A percentile compares a stretch with the other conserved stretches of the same genome.
Evolutionary conservation across 805 yeast genomes (phyloP).

Genomic region (Suhomyces faveliae): DNA sequence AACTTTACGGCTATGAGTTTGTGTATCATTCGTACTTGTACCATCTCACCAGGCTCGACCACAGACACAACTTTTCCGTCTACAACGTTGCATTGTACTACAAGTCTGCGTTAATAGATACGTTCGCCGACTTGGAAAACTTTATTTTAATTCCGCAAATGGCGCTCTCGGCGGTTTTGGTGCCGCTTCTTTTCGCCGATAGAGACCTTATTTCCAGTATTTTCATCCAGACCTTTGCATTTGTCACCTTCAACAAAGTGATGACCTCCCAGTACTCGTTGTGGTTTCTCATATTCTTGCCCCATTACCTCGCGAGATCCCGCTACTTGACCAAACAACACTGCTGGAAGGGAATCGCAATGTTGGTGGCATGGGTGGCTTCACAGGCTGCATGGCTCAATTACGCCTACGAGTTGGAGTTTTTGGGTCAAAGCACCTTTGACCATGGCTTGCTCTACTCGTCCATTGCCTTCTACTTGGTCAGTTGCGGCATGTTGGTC

Average conservation of each 20-base stretch:
- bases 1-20: conserved; percentile 70
- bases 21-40: conserved; percentile 76
- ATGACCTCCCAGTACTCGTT: conserved; percentile 93
- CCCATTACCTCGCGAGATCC: conserved; percentile 60
- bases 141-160: conserved; percentile 86
- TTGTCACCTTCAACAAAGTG: conserved; percentile 52
- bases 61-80: conserved; percentile 90
- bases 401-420: conserved; percentile 78
- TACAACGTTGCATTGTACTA: conserved; percentile 75
- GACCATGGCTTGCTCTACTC: conserved; percentile 56
- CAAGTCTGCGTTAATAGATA: conserved; percentile 40
- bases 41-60: conserved; percentile 82
- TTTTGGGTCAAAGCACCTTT: conserved; percentile 67
- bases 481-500: conserved; percentile 61
- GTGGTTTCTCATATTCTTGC: conserved; percentile 88
- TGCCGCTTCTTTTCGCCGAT: conserved; percentile 51
- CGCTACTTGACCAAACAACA: conserved; percentile 18
- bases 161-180: conserved; percentile 50
- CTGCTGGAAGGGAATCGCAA: conserved; percentile 37
- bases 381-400: conserved; percentile 78
- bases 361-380: conserved; percentile 58
- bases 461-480: conserved; percentile 56
- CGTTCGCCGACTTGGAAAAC: conserved; percentile 37
- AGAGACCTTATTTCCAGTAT: conserved; percentile 31
- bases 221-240: conserved; percentile 44